Evolutionary conservation across 192 early-diverging fungal genomes (phyloP), one percentile per base, ranked within the genome.

Genomic region (Borealophlyctis nickersoniae): DNA sequence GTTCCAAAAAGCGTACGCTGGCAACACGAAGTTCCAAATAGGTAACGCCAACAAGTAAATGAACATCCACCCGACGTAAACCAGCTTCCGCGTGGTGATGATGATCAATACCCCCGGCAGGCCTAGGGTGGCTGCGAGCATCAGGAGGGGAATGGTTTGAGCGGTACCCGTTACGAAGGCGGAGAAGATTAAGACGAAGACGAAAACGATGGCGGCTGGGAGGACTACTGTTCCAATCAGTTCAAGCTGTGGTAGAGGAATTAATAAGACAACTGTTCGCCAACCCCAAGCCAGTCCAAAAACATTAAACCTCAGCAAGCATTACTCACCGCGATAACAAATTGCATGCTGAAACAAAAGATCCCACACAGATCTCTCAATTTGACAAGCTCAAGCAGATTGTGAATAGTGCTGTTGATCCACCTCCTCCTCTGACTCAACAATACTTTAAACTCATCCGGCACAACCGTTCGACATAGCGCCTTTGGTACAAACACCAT

Each of bases 401-500:
- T 98, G 78, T 98, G 95, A 66, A 98, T 89, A 1, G 95, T 98
- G 52, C 89, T 91, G 78, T 98, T 98, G 74, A 98, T 98, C 95
- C 95, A 98, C 23, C 95, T 86, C 50, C 94, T 81, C 60, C 94
- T 82, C 74, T 96, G 94, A 29, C 88, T 91, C 63, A 94, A 64
- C 22, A 96, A 79, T n/a, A 95, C 76, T 57, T 79, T 83, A 76
- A 94, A 96, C 28, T 86, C 81, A 56, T 91, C 89, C 13, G 94
- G 94, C 33, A 95, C 94, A 32, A 91, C 83, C 2, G 94, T 95
- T 60, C 91, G 89, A 77, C 94, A 96, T 30, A 91, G 84, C 0
- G 96, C 93, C 62, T 92, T 88, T 13, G 96, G 94, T 5, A 97
- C 87, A 85, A 96, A 98, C 67, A 97, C 85, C 91, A 96, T 93